phyloP scores from a whole-genome alignment of 305 asterid species.

The Fraxinus floribunda region DNA sequence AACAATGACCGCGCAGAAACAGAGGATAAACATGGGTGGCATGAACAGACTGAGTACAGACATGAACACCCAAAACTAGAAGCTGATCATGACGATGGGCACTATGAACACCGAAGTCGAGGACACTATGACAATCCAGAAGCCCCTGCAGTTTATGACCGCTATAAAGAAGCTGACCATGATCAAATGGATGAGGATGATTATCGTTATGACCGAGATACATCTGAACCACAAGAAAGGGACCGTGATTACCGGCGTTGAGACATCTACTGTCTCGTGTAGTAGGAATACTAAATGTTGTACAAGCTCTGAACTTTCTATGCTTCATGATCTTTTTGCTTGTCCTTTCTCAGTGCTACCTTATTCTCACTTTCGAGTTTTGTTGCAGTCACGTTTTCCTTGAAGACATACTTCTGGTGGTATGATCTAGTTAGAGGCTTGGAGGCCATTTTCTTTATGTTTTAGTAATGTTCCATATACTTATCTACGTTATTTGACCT shows the following conservation, averaged over 20 bases:
- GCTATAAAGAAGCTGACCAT: conserved; percentile 58
- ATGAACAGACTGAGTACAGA: conserved; percentile 49
- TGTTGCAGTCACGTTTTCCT: background rate
- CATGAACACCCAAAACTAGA: conserved; percentile 35
- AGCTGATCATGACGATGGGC: conserved; percentile 49
- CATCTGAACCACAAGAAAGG: conserved; percentile 57
- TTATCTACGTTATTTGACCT: background rate
- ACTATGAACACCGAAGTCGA: conserved; percentile 35
- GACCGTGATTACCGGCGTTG: conserved; percentile 47
- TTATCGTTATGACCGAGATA: conserved; percentile 57
- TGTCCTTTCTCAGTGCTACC: background rate
- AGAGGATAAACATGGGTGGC: conserved; percentile 57
- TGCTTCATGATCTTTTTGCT: background rate
- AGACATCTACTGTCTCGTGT: conserved; percentile 36
- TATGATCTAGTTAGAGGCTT: background rate
- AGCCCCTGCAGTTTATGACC: conserved; percentile 41
- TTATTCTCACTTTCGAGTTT: background rate
- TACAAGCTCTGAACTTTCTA: background rate
- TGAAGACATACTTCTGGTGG: background rate
- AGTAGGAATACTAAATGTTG: background rate
- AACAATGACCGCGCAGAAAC: conserved; percentile 43
- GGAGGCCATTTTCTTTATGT: background rate
- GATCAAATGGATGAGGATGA: conserved; percentile 84
- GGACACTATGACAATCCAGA: conserved; percentile 28
- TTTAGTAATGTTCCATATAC: background rate